Evolutionary conservation across 1,284 basidiomycete genomes (phyloP).

Genomic region (Naganishia sp.): DNA sequence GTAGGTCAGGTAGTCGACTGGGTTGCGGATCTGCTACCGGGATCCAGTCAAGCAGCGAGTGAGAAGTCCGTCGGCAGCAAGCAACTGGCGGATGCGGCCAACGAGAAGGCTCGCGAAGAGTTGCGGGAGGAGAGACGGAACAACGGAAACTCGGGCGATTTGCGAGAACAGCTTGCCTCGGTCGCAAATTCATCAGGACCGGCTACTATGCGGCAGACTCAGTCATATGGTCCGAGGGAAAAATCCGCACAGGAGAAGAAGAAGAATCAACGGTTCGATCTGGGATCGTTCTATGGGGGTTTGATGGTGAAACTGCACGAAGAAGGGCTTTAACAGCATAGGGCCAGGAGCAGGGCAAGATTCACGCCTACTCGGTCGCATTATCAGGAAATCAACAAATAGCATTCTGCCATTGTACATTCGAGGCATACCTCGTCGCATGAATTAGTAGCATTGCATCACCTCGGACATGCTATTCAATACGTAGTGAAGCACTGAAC

Average conservation of each 20-base stretch:
- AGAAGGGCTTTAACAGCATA: conserved; percentile 45
- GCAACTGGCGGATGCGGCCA: conserved; percentile 47
- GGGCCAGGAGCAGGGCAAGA: neutral
- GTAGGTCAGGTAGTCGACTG: conserved; percentile 54
- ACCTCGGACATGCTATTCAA: neutral
- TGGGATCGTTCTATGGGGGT: conserved; percentile 53
- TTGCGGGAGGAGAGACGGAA: conserved; percentile 11
- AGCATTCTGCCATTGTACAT: no score
- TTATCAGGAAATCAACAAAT: neutral
- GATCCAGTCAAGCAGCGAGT: conserved; percentile 33
- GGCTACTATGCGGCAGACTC: conserved; percentile 28
- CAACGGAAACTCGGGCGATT: conserved; percentile 1
- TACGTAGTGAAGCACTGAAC: no score
- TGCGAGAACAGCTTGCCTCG: conserved; percentile 19
- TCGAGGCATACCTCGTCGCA: neutral
- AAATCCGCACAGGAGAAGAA: conserved; percentile 39
- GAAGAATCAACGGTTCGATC: conserved; percentile 50
- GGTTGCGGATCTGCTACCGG: conserved; percentile 51
- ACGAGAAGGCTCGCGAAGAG: conserved; percentile 42
- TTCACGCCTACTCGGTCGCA: neutral
- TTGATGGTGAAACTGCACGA: conserved; percentile 53
- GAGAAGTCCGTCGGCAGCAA: conserved; percentile 39
- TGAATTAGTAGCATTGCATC: neutral
- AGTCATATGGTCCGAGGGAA: conserved; percentile 31
- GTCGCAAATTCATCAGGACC: neutral